A percentile compares a stretch with the other conserved stretches of the same genome.
These are phyloP conservation scores for Yamadazyma friedrichii DNA, from an alignment of 1,139 yeast species.

Conservation along the genomic window DNA sequence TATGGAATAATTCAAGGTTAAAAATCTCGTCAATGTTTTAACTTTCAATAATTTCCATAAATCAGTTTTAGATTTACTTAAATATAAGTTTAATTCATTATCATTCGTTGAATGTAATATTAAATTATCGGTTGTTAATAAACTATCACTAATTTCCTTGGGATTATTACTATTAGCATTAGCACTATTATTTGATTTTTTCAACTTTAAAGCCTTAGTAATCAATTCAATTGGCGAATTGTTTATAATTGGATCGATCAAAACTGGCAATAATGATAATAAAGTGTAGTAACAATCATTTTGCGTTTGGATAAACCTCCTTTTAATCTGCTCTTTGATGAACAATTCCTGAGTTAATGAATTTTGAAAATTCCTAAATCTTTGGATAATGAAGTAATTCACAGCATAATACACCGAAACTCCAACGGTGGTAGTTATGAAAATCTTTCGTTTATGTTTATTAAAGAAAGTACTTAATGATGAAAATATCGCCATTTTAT, in stretches of 20 bases:
- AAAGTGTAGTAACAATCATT: conserved; percentile 86
- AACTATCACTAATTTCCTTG: conserved; percentile 26
- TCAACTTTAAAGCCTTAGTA: conserved; percentile 67
- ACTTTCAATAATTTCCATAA: conserved; percentile 84
- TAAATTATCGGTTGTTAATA: conserved; percentile 42
- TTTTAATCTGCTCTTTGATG: conserved; percentile 72
- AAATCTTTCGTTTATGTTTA: conserved; percentile 61
- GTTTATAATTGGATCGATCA: conserved; percentile 62
- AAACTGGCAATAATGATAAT: conserved; percentile 77
- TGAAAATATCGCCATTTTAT: conserved; percentile 49
- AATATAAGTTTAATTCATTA: conserved; percentile 29
- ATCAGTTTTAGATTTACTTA: conserved; percentile 62
- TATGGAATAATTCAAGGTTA: conserved; percentile 68
- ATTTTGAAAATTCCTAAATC: conserved; percentile 65
- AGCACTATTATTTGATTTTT: conserved; percentile 33
- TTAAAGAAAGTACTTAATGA: conserved; percentile 54
- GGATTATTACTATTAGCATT: conserved; percentile 1
- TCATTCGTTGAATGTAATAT: conserved; percentile 31
- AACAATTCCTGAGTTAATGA: conserved; percentile 71
- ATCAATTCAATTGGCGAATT: conserved; percentile 71
- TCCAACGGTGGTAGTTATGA: conserved; percentile 57
- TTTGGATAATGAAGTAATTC: conserved; percentile 56
- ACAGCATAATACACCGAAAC: conserved; percentile 59
- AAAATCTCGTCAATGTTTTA: conserved; percentile 69
- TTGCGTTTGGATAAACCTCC: conserved; percentile 87